phyloP scores from a whole-genome alignment of 768 basidiomycete species.

The Kockovaella imperatae region DNA sequence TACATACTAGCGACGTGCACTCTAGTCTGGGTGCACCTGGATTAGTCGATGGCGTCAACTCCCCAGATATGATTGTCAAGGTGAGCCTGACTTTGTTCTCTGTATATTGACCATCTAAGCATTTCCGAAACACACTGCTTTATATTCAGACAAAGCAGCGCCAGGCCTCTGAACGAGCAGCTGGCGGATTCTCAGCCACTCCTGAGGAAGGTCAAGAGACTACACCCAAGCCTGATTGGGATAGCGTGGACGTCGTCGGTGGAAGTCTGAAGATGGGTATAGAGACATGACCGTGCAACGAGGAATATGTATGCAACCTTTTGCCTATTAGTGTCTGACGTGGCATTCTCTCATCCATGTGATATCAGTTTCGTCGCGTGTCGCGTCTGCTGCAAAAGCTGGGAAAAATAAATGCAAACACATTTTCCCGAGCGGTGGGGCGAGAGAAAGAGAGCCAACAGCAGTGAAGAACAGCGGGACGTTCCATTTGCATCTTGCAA shows the following conservation, averaged over 20 bases:
- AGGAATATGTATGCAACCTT: no score
- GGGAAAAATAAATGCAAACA: no score
- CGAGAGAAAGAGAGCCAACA: no score
- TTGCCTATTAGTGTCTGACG: no score
- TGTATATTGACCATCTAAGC: conserved; percentile 47
- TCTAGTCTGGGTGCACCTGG: conserved; percentile 65
- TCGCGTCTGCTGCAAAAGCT: no score
- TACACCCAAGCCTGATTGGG: conserved; percentile 60
- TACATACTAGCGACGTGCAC: conserved; percentile 70
- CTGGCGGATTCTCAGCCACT: conserved; percentile 1
- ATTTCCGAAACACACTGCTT: conserved; percentile 81
- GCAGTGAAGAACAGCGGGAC: no score
- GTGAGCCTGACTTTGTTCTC: conserved; percentile 14
- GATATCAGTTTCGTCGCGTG: no score
- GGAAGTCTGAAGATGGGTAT: conserved; percentile 79
- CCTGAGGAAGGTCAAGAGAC: conserved; percentile 27
- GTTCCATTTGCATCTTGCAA: no score
- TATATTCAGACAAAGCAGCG: conserved; percentile 73
- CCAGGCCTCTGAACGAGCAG: conserved; percentile 21
- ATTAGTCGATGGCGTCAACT: conserved; percentile 82
- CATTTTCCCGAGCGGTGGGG: no score
- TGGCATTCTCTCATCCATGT: no score
- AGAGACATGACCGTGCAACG: no score
- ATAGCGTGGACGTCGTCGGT: conserved; percentile 80
- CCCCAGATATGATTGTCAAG: conserved; percentile 75